These are phyloP conservation scores for Azolla pinnata DNA, from an alignment of 75 land plant species.

Conservation along the genomic window DNA sequence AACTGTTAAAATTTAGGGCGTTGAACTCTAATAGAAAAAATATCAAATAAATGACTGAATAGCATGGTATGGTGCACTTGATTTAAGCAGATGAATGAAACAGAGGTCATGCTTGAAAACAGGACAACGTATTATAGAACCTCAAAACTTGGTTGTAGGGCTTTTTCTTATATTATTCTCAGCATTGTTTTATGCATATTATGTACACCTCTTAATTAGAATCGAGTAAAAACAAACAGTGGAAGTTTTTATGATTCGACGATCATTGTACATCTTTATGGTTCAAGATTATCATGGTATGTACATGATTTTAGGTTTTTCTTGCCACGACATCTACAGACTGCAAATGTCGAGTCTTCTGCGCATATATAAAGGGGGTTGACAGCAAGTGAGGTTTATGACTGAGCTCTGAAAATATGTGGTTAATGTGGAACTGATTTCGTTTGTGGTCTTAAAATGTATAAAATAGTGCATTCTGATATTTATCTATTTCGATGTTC, in stretches of 20 bases:
- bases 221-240: too few relatives aligned
- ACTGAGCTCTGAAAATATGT: not conserved
- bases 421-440: not conserved
- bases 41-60: too few relatives aligned
- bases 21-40: too few relatives aligned
- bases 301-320: too few relatives aligned
- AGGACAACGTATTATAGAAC: too few relatives aligned
- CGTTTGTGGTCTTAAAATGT: not conserved
- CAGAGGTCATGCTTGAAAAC: too few relatives aligned
- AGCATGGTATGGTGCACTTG: too few relatives aligned
- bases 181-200: not conserved
- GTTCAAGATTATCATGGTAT: too few relatives aligned
- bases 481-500: not conserved
- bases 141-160: too few relatives aligned
- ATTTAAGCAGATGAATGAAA: too few relatives aligned
- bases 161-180: too few relatives aligned
- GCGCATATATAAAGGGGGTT: constrained; percentile 93
- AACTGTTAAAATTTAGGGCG: too few relatives aligned
- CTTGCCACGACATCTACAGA: constrained; percentile 98
- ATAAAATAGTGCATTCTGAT: not conserved
- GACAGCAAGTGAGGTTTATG: constrained; percentile 50
- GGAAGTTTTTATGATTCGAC: not conserved
- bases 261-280: not conserved
- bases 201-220: not conserved
- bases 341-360: constrained; percentile 91